Base-by-base conservation (phyloP, 495 filamentous ascomycete species). In the Penicillium malachiteum region DNA sequence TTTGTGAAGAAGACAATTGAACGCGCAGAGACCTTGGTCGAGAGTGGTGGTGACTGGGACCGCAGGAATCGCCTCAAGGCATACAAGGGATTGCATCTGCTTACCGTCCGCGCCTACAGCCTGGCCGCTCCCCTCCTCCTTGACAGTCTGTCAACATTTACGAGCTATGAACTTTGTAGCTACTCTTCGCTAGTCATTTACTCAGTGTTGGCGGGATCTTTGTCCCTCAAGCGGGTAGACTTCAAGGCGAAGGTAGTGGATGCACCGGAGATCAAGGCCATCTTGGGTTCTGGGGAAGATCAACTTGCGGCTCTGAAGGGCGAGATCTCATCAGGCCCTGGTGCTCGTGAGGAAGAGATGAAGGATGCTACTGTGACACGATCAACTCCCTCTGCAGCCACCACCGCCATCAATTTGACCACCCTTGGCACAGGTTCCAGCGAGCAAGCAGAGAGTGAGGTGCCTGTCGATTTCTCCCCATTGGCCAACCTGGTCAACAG, bases 231-330 rank as follows among this genome's bases (percentile, higher is more conserved):
- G 78, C 87, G 94, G 41, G 90, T 97, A 10, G 94, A 98, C 71
- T 98, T 98, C 81, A 98, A 98, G 78, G 88, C 88, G 52, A 97
- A 97, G 76, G 94, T 98, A 16, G 91, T 97, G 41, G 94, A 98
- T 71, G 95, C 94, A 11, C 92, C 94, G 3, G 94, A 98, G 74
- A 97, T 97, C 78, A 91, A 91, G 71, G 95, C 94, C 14, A 92
- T 98, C 46, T 81, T 98, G 8, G 94, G 95, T 52, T 86, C 92
- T 62, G 85, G 87, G 21, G 90, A 92, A 50, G 92, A 97, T 59
- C 90, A 89, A 63, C 73, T 96, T 34, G 81, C 90, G 39, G 92
- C 90, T 0, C 75, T 96, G 42, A 71, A 65, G 18, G 92, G 92
- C 5, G 84, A 86, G 42, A 72, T 88, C 21, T 91, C 90, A 3